Conservation (phyloP, 2,329 filamentous ascomycete species). For the Fusarium sp. region DNA sequence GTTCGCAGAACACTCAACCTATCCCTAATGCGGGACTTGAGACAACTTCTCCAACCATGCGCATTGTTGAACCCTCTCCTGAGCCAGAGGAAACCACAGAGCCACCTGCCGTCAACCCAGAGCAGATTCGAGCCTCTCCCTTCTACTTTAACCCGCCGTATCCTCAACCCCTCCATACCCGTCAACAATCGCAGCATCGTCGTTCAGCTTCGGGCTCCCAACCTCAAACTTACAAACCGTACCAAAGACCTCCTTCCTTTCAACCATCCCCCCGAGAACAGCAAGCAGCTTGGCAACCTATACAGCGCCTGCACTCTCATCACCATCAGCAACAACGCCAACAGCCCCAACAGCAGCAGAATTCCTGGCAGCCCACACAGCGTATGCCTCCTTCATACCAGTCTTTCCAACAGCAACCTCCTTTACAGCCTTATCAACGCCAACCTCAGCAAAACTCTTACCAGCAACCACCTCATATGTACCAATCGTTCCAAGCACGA, state of each 20-base stretch:
- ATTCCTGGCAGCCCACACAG: slow-evolving; percentile 26
- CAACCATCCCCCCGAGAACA: slow-evolving; percentile 31
- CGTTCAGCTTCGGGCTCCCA: slow-evolving; percentile 27
- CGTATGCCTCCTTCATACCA: slow-evolving; percentile 39
- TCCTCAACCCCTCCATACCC: slow-evolving; percentile 39
- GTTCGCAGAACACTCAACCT: slow-evolving; percentile 13
- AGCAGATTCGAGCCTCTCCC: slow-evolving; percentile 32
- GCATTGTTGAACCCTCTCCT: slow-evolving; percentile 53
- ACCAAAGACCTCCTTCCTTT: slow-evolving; percentile 33
- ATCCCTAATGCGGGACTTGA: slow-evolving; percentile 40
- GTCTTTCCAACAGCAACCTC: slow-evolving; percentile 39
- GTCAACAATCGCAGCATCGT: slow-evolving; percentile 31
- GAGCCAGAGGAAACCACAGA: slow-evolving; percentile 45
- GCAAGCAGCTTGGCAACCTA: slow-evolving; percentile 32
- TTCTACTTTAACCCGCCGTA: slow-evolving; percentile 42
- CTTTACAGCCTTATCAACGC: slow-evolving; percentile 26
- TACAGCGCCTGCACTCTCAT: slow-evolving; percentile 35
- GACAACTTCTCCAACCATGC: slow-evolving; percentile 52
- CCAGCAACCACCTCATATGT: slow-evolving; percentile 32
- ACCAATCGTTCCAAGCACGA: slow-evolving; percentile 26
- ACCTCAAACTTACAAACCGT: slow-evolving; percentile 26
- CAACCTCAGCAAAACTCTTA: slow-evolving; percentile 28
- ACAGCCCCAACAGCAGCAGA: slow-evolving; percentile 38
- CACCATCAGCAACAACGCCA: slow-evolving; percentile 32
- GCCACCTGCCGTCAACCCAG: neutral